Evolutionary conservation across 306 rosid species (phyloP).

Genomic region (Vigna mungo): DNA sequence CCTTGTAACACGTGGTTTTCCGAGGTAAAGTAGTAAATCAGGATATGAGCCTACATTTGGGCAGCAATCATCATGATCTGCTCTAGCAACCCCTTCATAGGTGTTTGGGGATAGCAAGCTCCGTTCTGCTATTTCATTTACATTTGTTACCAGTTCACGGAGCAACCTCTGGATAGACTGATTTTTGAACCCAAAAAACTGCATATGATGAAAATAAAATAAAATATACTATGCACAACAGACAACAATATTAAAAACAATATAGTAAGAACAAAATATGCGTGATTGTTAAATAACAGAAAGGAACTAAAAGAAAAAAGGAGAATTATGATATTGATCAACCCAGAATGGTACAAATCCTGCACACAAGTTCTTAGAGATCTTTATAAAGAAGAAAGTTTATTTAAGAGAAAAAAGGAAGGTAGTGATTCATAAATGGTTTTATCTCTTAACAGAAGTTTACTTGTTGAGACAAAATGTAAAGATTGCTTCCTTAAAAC

Average conservation of each 20-base stretch:
- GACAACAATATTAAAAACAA: slow-evolving; percentile 16
- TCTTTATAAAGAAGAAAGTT: slow-evolving; percentile 18
- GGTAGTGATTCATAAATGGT: neutral
- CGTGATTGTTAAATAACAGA: slow-evolving; percentile 3
- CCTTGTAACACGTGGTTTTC: slow-evolving; percentile 49
- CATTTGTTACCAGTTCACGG: slow-evolving; percentile 70
- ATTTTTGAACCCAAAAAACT: slow-evolving; percentile 94
- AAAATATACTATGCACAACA: slow-evolving; percentile 33
- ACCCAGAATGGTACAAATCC: slow-evolving; percentile 23
- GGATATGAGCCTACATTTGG: slow-evolving; percentile 48
- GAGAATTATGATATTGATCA: slow-evolving; percentile 33
- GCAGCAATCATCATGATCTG: slow-evolving; percentile 40
- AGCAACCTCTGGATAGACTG: slow-evolving; percentile 78
- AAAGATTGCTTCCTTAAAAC: neutral
- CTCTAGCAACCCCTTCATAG: slow-evolving; percentile 48
- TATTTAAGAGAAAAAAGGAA: slow-evolving; percentile 20
- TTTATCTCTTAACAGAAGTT: neutral
- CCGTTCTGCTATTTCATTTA: slow-evolving; percentile 62
- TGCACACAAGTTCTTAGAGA: slow-evolving; percentile 6
- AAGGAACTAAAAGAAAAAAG: neutral
- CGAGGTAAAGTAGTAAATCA: slow-evolving; percentile 48
- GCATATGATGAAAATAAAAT: slow-evolving; percentile 43
- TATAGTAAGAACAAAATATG: neutral
- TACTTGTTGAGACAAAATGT: neutral
- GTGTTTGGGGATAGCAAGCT: slow-evolving; percentile 49